Conservation (phyloP, 2,329 filamentous ascomycete genomes). For the Colletotrichum somersetense region DNA sequence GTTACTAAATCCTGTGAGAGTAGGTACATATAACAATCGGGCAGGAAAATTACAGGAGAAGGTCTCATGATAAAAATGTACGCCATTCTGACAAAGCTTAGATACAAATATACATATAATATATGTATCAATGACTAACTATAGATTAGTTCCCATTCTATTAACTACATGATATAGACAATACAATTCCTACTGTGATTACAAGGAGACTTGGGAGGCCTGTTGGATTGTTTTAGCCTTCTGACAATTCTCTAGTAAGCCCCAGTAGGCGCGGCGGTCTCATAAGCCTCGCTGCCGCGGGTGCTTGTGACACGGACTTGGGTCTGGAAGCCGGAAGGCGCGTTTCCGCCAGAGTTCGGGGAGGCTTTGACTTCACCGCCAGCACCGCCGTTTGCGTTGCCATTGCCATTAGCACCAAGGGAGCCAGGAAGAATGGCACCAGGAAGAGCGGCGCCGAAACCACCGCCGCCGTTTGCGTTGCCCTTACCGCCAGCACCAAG, state of each 20-base stretch:
- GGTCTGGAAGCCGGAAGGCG: constrained; percentile 18
- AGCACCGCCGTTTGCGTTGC: no score
- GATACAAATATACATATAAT: background rate
- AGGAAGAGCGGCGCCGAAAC: no score
- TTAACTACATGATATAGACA: background rate
- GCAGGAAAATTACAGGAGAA: rapidly evolving
- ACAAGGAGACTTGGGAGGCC: no score
- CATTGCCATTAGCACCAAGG: background rate
- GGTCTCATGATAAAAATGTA: no score
- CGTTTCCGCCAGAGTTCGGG: constrained; percentile 6
- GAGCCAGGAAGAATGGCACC: background rate
- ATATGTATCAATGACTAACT: no score
- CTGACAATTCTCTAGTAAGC: background rate
- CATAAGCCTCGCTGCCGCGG: background rate
- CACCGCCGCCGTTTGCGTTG: background rate
- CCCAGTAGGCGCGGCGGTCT: background rate
- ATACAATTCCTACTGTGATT: background rate
- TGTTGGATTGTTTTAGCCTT: background rate
- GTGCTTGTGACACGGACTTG: background rate
- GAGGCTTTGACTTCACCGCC: background rate
- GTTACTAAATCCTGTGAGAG: rapidly evolving
- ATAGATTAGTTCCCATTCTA: background rate
- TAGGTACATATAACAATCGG: no score
- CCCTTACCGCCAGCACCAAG: background rate
- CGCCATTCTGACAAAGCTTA: no score